Base-by-base conservation (phyloP, 2,329 filamentous ascomycete species). In the Talaromyces albobiverticillius region DNA sequence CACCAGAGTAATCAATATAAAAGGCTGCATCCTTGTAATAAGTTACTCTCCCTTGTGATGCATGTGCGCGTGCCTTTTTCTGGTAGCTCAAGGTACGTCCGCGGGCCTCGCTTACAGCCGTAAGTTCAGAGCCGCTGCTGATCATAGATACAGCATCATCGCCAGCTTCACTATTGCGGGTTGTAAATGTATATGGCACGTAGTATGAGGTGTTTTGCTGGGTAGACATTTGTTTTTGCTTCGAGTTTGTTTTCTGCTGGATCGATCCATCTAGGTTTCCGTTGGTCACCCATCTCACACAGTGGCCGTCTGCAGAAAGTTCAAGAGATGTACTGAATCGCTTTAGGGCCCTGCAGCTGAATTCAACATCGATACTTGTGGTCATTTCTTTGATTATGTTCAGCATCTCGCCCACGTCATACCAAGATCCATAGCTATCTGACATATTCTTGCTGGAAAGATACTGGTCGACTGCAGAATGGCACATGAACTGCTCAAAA, bases 301-400 rank as follows among this genome's bases (percentile, higher is more conserved):
- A 92, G 48, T 85, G 83, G 0, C 89, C 89, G 62, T 94, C 90
- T 0, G 77, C 76, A 0, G 89, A 93, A 0, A 95, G 67, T 65
- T 95, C 88, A 49, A 95, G 85, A 61, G 87, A 88, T 18, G 81
- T 80, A 62, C 89, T 93, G 60, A 85, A 82, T 47, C 88, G 83
- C 0, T 77, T 75, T 1, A 95, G 78, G 0, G 90, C 88, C 32
- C 82, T 82, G 55, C 88, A 85, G 36, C 94, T 84, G 62, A 93
- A 93, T 25, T 87, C 84, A 0, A 86, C 80, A 0, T 90, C 91
- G 1, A 95, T 89, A 55, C 90, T 92, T 61, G 94, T 80, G 0
- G 91, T 93, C 62, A 95, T 90, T 16, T 95, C 74, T 70, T 95
- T 90, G 0, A 90, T 90, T 76, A 95, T 81, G 64, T 87, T 91